phyloP scores from a whole-genome alignment of 2,329 filamentous ascomycete species.

The Aspergillus vadensis region DNA sequence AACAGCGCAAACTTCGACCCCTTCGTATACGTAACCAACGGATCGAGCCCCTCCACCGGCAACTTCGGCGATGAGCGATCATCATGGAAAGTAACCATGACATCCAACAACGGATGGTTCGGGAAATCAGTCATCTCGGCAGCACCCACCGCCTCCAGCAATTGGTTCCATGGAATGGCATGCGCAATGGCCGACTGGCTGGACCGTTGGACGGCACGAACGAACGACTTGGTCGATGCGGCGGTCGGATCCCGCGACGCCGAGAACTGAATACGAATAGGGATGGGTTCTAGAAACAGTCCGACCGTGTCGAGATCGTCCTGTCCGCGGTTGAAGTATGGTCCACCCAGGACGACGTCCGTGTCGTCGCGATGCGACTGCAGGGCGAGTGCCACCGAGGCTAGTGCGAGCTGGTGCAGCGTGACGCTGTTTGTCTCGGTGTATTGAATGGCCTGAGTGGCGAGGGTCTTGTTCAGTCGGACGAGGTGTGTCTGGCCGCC shows the following conservation, averaged over 20 bases:
- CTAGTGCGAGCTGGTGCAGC: constrained; percentile 3
- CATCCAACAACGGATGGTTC: constrained; percentile 7
- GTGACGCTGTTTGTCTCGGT: background rate
- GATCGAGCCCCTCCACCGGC: background rate
- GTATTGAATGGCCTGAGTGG: background rate
- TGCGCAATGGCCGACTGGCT: constrained; percentile 8
- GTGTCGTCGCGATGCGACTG: background rate
- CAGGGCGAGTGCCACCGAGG: constrained; percentile 1
- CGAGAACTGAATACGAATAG: constrained; percentile 6
- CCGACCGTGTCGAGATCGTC: constrained; percentile 6
- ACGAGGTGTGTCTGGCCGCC: no score
- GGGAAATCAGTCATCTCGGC: background rate
- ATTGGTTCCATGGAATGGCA: constrained; percentile 10
- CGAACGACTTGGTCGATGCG: background rate
- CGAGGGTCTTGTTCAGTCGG: no score
- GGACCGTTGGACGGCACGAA: background rate
- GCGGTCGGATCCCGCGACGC: background rate
- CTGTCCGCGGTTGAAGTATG: constrained; percentile 4
- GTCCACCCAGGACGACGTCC: constrained; percentile 5
- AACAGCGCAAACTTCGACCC: constrained; percentile 12
- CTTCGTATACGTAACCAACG: background rate
- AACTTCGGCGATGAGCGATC: background rate
- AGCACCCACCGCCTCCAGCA: background rate
- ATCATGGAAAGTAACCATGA: constrained; percentile 11
- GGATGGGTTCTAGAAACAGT: constrained; percentile 13